Percentiles rank a stretch among this genome's conserved stretches.
Conservation (phyloP, 1,139 yeast species). For the Diutina mesorugosa region DNA sequence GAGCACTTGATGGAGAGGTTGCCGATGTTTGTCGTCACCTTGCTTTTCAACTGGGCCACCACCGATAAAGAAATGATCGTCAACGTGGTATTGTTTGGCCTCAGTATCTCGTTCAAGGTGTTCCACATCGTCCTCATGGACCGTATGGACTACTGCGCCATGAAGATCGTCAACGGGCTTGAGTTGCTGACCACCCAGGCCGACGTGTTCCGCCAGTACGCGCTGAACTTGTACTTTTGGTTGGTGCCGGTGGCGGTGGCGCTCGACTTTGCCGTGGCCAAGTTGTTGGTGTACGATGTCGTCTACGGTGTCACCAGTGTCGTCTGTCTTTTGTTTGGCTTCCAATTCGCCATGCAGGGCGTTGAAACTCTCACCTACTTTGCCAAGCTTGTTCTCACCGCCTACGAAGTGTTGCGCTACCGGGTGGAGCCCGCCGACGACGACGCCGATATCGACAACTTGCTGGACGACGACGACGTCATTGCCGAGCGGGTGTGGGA, state of each 20-base stretch:
- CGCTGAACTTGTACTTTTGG: constrained; percentile 7
- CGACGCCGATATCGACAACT: background rate
- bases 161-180: constrained; percentile 17
- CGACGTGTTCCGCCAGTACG: constrained; percentile 14
- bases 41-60: constrained; percentile 50
- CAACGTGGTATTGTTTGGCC: constrained; percentile 26
- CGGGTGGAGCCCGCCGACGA: constrained; percentile 3
- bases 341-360: constrained; percentile 60
- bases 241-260: constrained; percentile 21
- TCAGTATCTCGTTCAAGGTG: constrained; percentile 44
- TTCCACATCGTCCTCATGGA: constrained; percentile 67
- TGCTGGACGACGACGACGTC: constrained; percentile 24
- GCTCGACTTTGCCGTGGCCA: constrained; percentile 44
- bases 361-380: constrained; percentile 39
- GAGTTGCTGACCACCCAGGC: constrained; percentile 13
- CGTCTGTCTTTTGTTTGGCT: constrained; percentile 52
- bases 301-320: constrained; percentile 37
- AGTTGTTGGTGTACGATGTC: constrained; percentile 45
- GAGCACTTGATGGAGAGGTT: constrained; percentile 66
- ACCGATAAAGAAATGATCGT: constrained; percentile 39
- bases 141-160: constrained; percentile 41
- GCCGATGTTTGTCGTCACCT: constrained; percentile 44
- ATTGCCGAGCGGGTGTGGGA: constrained; percentile 61
- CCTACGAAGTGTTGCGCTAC: constrained; percentile 39
- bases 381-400: constrained; percentile 38